Evolutionary conservation across 208 protist genomes (phyloP), one percentile per base, ranked within the genome.

Genomic region (Vickermania ingenoplastis): DNA sequence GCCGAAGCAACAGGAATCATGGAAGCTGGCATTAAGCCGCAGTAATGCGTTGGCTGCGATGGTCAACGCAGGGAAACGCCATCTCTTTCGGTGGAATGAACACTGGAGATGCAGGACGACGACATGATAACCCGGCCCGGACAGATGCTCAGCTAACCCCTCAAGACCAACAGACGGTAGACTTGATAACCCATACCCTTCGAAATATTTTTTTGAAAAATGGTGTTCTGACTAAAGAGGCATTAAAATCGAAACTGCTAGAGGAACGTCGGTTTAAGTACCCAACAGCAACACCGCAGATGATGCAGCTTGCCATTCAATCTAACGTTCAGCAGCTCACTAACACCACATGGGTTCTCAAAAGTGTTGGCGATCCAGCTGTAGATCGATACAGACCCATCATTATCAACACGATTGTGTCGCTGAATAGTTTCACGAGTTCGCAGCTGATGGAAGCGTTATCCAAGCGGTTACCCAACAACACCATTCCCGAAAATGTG

Each of bases 151-250:
- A 77, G 11, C 30, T 89, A 2, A 68, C 68, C 1, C 76, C 81
- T 0, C 36, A 45, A 7, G 11, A 45, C 7, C 11, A 45, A 45
- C 7, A 7, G 36, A 45, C 17, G 7, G 36, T 45, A 45, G 36
- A 45, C 7, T 7, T n/a, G 17, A 86, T 92, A 48, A 61, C 76
- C 11, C 64, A 71, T 21, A 81, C 77, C 65, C 88, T 92, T 57
- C 78, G 74, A 5, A 59, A 65, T 55, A 53, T 95, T 1, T 95
- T 95, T 65, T 53, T 70, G 2, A 80, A 92, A 59, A 71, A 91
- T 53, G 85, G 85, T 29, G 89, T 95, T 22, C 45, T 95, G 25
- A 91, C 90, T 57, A 92, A 92, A 55, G 61, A 81, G 58, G 77
- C 81, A 1, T 81, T 82, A 23, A 95, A 95, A 64, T 77, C 90